These are phyloP conservation scores for Catunica adiposa DNA, from an alignment of 2,329 filamentous ascomycete species.

Conservation along the genomic window DNA sequence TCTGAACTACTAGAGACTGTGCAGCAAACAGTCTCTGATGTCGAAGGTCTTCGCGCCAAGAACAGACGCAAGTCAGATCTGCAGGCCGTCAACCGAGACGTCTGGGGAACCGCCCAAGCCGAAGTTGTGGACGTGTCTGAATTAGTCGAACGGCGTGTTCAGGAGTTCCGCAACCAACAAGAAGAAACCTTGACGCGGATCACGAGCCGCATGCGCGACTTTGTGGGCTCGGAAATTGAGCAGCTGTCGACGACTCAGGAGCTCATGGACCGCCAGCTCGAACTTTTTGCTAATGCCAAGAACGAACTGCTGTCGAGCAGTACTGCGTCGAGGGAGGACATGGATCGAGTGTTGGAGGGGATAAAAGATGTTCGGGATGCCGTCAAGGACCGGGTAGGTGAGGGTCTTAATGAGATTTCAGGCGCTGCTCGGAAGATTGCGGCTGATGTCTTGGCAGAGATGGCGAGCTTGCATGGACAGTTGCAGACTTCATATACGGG, in stretches of 20 bases:
- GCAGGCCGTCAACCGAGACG: conserved; percentile 59
- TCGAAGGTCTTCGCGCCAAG: conserved; percentile 71
- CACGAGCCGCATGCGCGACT: conserved; percentile 55
- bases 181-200: conserved; percentile 50
- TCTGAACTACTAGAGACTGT: conserved; percentile 63
- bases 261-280: conserved; percentile 53
- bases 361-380: conserved; percentile 60
- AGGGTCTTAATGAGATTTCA: conserved; percentile 10
- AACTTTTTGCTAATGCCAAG: conserved; percentile 50
- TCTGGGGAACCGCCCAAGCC: conserved; percentile 61
- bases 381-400: conserved; percentile 41
- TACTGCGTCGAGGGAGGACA: conserved; percentile 56
- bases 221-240: conserved; percentile 36
- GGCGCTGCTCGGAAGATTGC: conserved; percentile 7
- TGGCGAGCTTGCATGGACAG: conserved; percentile 23
- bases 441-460: conserved; percentile 13
- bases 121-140: conserved; percentile 63
- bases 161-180: conserved; percentile 57
- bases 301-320: conserved; percentile 52
- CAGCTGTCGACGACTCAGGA: conserved; percentile 54
- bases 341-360: conserved; percentile 75
- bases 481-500: conserved; percentile 71
- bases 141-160: conserved; percentile 59
- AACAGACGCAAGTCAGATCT: conserved; percentile 72
- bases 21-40: conserved; percentile 59